Evolutionary conservation across 768 basidiomycete genomes (phyloP), one percentile per base, ranked within the genome.

Genomic region (Tylopilus felleus): DNA sequence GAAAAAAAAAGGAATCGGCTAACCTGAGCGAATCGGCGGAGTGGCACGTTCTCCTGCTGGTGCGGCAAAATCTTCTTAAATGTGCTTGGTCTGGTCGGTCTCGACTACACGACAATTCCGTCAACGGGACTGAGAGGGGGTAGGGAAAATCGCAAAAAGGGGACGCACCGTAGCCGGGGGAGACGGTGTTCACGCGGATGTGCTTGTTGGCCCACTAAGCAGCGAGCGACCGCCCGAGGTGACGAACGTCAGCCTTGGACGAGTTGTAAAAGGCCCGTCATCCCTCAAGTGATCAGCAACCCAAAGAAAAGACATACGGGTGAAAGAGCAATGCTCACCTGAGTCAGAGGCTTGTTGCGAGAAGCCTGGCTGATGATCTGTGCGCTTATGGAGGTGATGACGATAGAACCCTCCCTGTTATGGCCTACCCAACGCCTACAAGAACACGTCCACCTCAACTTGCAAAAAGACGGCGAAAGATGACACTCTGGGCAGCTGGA

Each of bases 131-230:
- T 13, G 31, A 12, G 9, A 9, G 8, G 31, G n/a, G n/a, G n/a
- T n/a, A n/a, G n/a, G n/a, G n/a, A n/a, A n/a, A n/a, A 33, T 9
- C 31, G 31, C 8, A 33, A 10, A n/a, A 13, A 27, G n/a, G n/a
- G n/a, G n/a, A 25, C 49, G 23, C 7, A 72, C 75, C 60, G 50
- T 86, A 86, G 19, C 85, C 85, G 0, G 85, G 85, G 9, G 80
- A 82, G 21, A 88, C 55, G 0, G 79, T 74, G 63, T 87, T 86
- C 1, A 83, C 82, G 6, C 82, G 73, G 44, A 87, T 85, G 6
- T 63, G 66, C 48, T 74, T 65, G 58, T 28, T 25, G 0, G 81
- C 80, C 84, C 86, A 76, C 66, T 87, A 85, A 16, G 80, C 76
- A 1, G 86, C 83, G n/a, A 88, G 71, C 1, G 79, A 80, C 52